phyloP scores from a whole-genome alignment of 192 early-diverging fungal species.

The Chytriomyces sp. region DNA sequence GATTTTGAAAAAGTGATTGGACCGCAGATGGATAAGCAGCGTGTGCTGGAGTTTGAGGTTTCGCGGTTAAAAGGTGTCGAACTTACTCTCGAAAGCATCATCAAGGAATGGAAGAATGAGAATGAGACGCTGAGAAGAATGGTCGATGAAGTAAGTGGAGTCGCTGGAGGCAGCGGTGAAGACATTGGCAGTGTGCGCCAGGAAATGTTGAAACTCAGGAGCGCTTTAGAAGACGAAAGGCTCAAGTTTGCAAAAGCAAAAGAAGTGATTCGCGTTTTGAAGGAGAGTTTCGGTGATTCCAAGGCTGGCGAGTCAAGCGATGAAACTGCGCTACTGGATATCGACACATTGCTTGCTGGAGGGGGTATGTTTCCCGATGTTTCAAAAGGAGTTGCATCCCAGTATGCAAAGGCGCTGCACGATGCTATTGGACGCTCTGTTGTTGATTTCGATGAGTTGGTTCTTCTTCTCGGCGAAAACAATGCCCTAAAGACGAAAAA shows the following conservation, averaged over 20 bases:
- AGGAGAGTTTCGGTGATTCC: background rate
- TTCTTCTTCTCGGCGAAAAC: constrained; percentile 15
- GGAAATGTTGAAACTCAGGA: constrained; percentile 5
- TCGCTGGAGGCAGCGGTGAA: background rate
- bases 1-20: constrained; percentile 7
- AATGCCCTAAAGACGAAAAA: background rate
- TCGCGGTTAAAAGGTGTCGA: constrained; percentile 18
- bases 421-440: constrained; percentile 1
- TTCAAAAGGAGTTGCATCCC: background rate
- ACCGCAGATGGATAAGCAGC: background rate
- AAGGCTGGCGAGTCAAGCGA: background rate
- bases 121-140: constrained; percentile 23
- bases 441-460: constrained; percentile 27
- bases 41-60: constrained; percentile 6
- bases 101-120: constrained; percentile 23
- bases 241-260: constrained; percentile 21
- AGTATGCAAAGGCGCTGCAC: constrained; percentile 16
- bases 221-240: constrained; percentile 12
- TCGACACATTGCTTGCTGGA: constrained; percentile 1
- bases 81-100: constrained; percentile 2
- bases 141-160: constrained; percentile 22
- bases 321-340: background rate
- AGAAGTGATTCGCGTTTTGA: constrained; percentile 22
- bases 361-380: background rate
- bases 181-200: background rate